These are phyloP conservation scores for Saccharomyces uvarum DNA, from an alignment of 1,139 yeast species.

Conservation along the genomic window DNA sequence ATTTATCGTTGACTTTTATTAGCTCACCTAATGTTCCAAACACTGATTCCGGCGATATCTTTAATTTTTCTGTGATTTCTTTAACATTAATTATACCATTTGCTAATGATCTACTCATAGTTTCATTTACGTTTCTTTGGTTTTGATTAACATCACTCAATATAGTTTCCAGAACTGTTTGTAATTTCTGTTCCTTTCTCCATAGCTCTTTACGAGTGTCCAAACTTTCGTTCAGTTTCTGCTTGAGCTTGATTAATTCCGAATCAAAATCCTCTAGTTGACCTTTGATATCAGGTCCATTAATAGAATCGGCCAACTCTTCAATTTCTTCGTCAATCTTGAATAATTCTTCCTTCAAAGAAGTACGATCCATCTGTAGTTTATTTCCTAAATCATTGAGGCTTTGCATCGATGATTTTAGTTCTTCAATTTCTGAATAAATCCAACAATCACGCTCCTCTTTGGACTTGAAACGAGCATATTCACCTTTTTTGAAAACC, in stretches of 20 bases:
- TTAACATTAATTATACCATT: constrained; percentile 64
- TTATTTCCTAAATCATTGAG: constrained; percentile 12
- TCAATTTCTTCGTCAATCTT: constrained; percentile 28
- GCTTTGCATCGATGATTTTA: constrained; percentile 31
- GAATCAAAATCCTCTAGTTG: constrained; percentile 30
- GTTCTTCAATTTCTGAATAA: constrained; percentile 38
- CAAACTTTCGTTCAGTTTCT: constrained; percentile 39
- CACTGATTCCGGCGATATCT: constrained; percentile 47
- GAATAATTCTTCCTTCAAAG: not conserved
- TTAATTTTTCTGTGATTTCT: constrained; percentile 48
- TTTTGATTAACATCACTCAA: constrained; percentile 50
- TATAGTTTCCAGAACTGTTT: constrained; percentile 49
- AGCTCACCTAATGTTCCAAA: constrained; percentile 83
- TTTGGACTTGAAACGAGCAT: constrained; percentile 48
- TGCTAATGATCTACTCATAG: constrained; percentile 67
- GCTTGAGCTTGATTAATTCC: constrained; percentile 34
- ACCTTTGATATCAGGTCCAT: constrained; percentile 32
- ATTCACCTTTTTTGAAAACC: constrained; percentile 68
- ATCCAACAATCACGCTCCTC: constrained; percentile 67
- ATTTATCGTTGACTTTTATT: constrained; percentile 72
- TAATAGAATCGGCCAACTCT: constrained; percentile 35
- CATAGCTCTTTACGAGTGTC: constrained; percentile 69
- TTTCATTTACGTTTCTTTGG: constrained; percentile 53
- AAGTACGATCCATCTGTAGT: not conserved
- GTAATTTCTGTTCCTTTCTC: constrained; percentile 68